A percentile compares a stretch with the other conserved stretches of the same genome.
Evolutionary conservation across 2,329 filamentous ascomycete genomes (phyloP).

Genomic region (Lizonia empirigonia): DNA sequence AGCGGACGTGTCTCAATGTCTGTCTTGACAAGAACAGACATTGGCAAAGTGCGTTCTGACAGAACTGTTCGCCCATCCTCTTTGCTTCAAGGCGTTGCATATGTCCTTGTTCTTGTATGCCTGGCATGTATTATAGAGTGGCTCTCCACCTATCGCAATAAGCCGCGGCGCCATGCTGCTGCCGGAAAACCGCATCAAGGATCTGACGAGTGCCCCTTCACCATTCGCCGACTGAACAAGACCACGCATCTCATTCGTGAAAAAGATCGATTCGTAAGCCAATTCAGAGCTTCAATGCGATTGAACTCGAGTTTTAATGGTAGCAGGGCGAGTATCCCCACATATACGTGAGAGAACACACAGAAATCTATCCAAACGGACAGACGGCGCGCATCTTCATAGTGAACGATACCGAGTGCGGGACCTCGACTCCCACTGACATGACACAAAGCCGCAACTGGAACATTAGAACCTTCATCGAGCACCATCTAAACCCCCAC

Average conservation of each 20-base stretch:
- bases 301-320: background rate
- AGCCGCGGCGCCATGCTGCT: background rate
- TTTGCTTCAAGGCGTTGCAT: slow-evolving; percentile 4
- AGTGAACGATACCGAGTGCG: slow-evolving; percentile 13
- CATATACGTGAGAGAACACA: slow-evolving; percentile 16
- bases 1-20: slow-evolving; percentile 3
- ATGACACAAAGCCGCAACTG: background rate
- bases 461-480: slow-evolving; percentile 19
- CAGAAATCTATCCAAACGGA: background rate
- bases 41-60: background rate
- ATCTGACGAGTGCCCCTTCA: slow-evolving; percentile 18
- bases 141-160: background rate
- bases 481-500: slow-evolving; percentile 15
- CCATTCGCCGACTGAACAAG: slow-evolving; percentile 18
- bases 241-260: slow-evolving; percentile 18
- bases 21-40: background rate
- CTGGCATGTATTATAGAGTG: background rate
- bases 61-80: background rate
- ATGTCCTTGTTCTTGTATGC: slow-evolving; percentile 6
- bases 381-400: slow-evolving; percentile 3
- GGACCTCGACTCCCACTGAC: background rate
- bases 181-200: background rate
- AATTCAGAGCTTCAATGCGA: background rate
- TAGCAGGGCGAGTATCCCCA: slow-evolving; percentile 9
- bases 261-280: slow-evolving; percentile 17